Percentiles rank a stretch among this genome's conserved stretches.
phyloP scores from a whole-genome alignment of 768 basidiomycete species.

The Boletus huronensis region DNA sequence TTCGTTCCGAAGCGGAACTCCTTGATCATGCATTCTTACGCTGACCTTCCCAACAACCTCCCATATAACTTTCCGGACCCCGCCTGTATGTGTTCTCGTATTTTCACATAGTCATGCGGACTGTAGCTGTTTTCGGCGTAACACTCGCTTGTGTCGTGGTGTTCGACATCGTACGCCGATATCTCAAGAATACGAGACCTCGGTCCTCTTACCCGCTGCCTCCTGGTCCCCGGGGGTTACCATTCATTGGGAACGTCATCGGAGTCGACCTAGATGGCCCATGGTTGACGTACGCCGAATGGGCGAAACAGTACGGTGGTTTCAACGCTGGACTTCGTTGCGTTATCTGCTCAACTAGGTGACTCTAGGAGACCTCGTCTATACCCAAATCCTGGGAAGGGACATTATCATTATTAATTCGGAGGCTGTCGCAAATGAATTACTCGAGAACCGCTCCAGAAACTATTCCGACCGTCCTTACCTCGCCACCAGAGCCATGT shows the following conservation, averaged over 20 bases:
- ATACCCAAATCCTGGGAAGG: conserved; percentile 44
- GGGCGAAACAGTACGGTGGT: conserved; percentile 36
- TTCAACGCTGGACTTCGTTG: neutral
- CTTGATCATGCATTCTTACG: neutral
- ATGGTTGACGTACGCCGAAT: conserved; percentile 38
- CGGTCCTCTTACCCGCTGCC: conserved; percentile 22
- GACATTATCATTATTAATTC: conserved; percentile 47
- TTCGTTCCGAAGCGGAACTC: neutral
- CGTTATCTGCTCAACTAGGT: neutral
- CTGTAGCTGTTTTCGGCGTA: conserved; percentile 1
- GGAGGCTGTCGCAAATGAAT: conserved; percentile 38
- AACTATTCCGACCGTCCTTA: conserved; percentile 52
- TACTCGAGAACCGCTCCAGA: conserved; percentile 45
- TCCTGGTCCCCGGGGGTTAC: conserved; percentile 38
- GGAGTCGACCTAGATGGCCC: conserved; percentile 30
- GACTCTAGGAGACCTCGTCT: conserved; percentile 42
- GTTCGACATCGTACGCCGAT: conserved; percentile 7
- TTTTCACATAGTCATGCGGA: conserved; percentile 4
- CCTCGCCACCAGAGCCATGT: conserved; percentile 16
- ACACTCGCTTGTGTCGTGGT: conserved; percentile 5
- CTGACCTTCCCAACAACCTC: neutral
- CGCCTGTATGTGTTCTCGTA: neutral
- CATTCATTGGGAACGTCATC: conserved; percentile 38
- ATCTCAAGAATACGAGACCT: conserved; percentile 1
- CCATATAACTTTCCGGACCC: neutral